phyloP scores from a whole-genome alignment of 768 basidiomycete genomes.

The Russula virescens region DNA sequence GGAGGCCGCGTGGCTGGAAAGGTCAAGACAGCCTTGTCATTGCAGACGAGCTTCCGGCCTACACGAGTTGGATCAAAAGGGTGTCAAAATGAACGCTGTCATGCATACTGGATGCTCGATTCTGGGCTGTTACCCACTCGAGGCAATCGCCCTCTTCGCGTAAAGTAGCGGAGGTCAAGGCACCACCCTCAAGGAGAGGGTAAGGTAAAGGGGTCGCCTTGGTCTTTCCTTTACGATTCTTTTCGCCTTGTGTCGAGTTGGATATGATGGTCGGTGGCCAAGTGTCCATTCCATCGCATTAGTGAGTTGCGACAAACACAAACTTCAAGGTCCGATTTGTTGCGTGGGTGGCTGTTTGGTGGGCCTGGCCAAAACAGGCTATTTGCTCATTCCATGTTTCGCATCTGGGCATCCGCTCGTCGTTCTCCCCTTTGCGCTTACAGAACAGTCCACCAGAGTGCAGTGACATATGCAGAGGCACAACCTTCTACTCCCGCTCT shows the following conservation, averaged over 20 bases:
- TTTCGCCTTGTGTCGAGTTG: background rate
- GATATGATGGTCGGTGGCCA: constrained; percentile 11
- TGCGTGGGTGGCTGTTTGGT: too few relatives aligned
- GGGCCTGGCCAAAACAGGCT: too few relatives aligned
- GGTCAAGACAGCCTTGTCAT: constrained; percentile 36
- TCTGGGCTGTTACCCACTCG: constrained; percentile 47
- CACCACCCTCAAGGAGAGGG: constrained; percentile 53
- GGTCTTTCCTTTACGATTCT: constrained; percentile 32
- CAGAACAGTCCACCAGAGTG: constrained; percentile 44
- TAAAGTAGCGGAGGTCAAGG: constrained; percentile 52
- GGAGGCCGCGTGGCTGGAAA: constrained; percentile 55
- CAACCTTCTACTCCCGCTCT: constrained; percentile 24
- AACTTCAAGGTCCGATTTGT: constrained; percentile 8
- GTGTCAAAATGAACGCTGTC: background rate
- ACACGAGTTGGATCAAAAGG: constrained; percentile 13
- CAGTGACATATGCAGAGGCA: constrained; percentile 30
- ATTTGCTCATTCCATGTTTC: constrained; percentile 29
- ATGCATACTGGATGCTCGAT: constrained; percentile 8
- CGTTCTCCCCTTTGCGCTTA: constrained; percentile 34
- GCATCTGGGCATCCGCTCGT: constrained; percentile 43
- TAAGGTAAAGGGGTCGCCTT: constrained; percentile 34
- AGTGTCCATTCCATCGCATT: constrained; percentile 17
- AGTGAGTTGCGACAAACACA: background rate
- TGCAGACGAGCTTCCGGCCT: constrained; percentile 32
- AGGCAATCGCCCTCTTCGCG: constrained; percentile 38